These are phyloP conservation scores for Wallacemonas sp. DNA, from an alignment of 208 protist species.

Conservation along the genomic window DNA sequence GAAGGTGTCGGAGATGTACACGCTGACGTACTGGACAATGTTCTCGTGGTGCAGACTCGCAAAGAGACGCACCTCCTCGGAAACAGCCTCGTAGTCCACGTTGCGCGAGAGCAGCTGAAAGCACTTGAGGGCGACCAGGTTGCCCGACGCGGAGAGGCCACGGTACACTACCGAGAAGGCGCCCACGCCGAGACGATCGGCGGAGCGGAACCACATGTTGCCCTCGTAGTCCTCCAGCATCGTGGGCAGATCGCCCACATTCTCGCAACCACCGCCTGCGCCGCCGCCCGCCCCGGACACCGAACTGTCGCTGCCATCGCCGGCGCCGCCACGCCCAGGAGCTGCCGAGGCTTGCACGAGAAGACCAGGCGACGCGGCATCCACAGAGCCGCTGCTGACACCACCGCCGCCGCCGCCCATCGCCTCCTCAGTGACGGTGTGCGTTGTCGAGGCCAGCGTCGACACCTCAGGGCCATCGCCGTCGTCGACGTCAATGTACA, in stretches of 20 bases:
- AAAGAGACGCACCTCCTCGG: slow-evolving; percentile 68
- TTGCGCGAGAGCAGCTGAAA: slow-evolving; percentile 55
- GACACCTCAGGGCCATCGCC: slow-evolving; percentile 5
- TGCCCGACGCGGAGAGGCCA: slow-evolving; percentile 58
- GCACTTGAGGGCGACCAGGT: slow-evolving; percentile 78
- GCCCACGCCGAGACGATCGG: slow-evolving; percentile 46
- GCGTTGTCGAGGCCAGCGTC: not conserved
- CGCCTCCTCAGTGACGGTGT: slow-evolving; percentile 11
- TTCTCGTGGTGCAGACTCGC: slow-evolving; percentile 73
- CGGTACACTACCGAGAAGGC: slow-evolving; percentile 71
- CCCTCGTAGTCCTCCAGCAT: slow-evolving; percentile 59
- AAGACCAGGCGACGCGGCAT: not conserved
- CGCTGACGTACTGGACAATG: slow-evolving; percentile 82
- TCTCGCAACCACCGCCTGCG: too few species aligned
- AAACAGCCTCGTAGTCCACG: slow-evolving; percentile 46
- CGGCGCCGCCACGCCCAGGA: too few species aligned
- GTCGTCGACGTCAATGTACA: slow-evolving; percentile 38
- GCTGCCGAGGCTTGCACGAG: slow-evolving; percentile 11
- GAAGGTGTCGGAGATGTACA: slow-evolving; percentile 46
- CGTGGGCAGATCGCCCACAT: slow-evolving; percentile 51
- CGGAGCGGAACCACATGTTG: slow-evolving; percentile 60
- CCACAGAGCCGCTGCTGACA: slow-evolving; percentile 10
- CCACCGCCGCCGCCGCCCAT: not conserved
- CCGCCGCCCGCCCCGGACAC: too few species aligned
- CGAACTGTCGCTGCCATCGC: too few species aligned